Base-by-base conservation (phyloP, 768 basidiomycete genomes). In the Rhizopogon salebrosus region DNA sequence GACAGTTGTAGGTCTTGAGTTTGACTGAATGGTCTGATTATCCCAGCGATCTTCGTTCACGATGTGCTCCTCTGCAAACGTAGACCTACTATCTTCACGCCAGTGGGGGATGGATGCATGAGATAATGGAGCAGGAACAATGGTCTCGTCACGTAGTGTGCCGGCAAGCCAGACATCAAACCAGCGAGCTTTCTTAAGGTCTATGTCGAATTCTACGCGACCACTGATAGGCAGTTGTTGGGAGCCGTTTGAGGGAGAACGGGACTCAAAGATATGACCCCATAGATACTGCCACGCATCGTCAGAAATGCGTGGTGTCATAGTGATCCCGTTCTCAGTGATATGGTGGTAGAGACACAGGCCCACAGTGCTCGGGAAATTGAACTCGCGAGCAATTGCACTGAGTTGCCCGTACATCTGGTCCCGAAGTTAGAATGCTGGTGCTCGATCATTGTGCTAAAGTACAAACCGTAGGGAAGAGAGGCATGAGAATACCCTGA, bases 171-270 rank as follows among this genome's bases (percentile, higher is more conserved):
- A 95, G 0, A 82, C 70, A 16, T 81, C 71, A 60, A 84, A 89
- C 92, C 92, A 95, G 26, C 81, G 77, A 16, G 92, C 92, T 55
- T 82, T 79, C 34, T 75, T 72, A 41, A 80, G 54, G 70, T 95
- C 92, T 41, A 95, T 79, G 68, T 95, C 92, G 64, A 95, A 93
- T 68, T 95, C 92, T 26, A 95, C 78, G 26, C 79, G 83, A 4
- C 89, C 93, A 40, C 80, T 76, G 52, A 95, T 84, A 0, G 89
- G 84, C 18, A 79, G 62, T 48, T 72, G 74, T 22, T 66, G 64
- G 23, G 63, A 58, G 54, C 72, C 55, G 39, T 62, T 56, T 3
- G 65, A 52, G 18, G 67, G 59, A 20, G 67, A 54, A 22, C 71
- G 66, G 36, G 74, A 57, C 29, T 84, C 80, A 39, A 82, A 75